These are phyloP conservation scores for Psilocybe cyanescens DNA, from an alignment of 768 basidiomycete species.

Conservation along the genomic window DNA sequence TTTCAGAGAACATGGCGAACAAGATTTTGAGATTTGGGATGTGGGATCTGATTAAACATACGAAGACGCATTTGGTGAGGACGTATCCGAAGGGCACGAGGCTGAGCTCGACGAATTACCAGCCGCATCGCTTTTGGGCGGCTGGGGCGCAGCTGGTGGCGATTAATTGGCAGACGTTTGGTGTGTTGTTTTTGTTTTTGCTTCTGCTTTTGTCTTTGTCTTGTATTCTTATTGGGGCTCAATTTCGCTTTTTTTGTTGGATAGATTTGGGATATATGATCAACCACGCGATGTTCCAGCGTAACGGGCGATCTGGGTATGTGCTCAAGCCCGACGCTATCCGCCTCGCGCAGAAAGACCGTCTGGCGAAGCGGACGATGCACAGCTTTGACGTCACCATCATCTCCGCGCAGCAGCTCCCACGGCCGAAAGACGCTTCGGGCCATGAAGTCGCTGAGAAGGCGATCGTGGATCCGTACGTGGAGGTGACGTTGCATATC, in stretches of 20 bases:
- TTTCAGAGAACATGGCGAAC: conserved; percentile 85
- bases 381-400: conserved; percentile 55
- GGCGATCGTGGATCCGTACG: conserved; percentile 68
- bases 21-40: conserved; percentile 70
- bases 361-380: conserved; percentile 56
- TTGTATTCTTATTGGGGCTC: background rate
- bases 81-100: conserved; percentile 89
- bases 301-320: conserved; percentile 89
- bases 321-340: conserved; percentile 88
- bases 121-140: conserved; percentile 91
- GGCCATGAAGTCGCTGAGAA: conserved; percentile 65
- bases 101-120: conserved; percentile 85
- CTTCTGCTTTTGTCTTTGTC: background rate
- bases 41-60: conserved; percentile 88
- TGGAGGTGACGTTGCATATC: conserved; percentile 79
- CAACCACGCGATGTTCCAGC: conserved; percentile 95
- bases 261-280: conserved; percentile 90
- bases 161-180: conserved; percentile 96
- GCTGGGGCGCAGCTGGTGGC: conserved; percentile 91
- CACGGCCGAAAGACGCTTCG: conserved; percentile 64
- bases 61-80: conserved; percentile 80
- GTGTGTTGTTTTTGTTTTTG: conserved; percentile 45
- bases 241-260: background rate
- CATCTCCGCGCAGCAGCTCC: conserved; percentile 86
- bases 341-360: conserved; percentile 61